Conservation (phyloP, 1,284 basidiomycete genomes). For the Inonotus obliquus region DNA sequence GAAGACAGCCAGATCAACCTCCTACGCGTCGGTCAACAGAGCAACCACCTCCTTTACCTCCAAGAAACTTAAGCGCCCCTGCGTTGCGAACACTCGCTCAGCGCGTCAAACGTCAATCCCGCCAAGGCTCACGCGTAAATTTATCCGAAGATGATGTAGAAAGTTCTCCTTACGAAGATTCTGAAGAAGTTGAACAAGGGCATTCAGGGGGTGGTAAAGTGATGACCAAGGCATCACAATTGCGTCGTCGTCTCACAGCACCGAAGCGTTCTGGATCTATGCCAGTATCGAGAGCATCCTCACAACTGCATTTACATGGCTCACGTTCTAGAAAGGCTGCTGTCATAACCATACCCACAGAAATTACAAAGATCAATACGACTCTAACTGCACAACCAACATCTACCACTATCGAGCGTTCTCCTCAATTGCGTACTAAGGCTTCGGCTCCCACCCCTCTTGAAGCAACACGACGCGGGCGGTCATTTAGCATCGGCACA, state of each 20-base stretch:
- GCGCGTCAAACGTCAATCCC: constrained; percentile 12
- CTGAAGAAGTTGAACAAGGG: constrained; percentile 17
- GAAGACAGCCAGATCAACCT: not conserved
- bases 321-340: not conserved
- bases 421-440: constrained; percentile 11
- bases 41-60: not conserved
- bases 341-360: not conserved
- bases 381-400: not conserved
- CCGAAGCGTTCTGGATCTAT: constrained; percentile 18
- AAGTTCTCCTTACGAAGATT: constrained; percentile 17
- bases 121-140: not conserved
- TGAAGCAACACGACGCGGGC: constrained; percentile 2
- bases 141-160: constrained; percentile 14
- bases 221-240: not conserved
- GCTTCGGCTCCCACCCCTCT: constrained; percentile 13
- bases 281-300: constrained; percentile 4
- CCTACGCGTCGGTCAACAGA: not conserved
- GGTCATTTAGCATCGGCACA: constrained; percentile 12
- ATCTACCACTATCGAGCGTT: not conserved
- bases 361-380: constrained; percentile 11
- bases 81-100: constrained; percentile 8
- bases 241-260: constrained; percentile 6
- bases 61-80: constrained; percentile 1
- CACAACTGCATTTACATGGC: not conserved
- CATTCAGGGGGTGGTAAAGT: constrained; percentile 1